Base-by-base conservation (phyloP, 306 rosid species). In the Ochetophila trinervis region DNA sequence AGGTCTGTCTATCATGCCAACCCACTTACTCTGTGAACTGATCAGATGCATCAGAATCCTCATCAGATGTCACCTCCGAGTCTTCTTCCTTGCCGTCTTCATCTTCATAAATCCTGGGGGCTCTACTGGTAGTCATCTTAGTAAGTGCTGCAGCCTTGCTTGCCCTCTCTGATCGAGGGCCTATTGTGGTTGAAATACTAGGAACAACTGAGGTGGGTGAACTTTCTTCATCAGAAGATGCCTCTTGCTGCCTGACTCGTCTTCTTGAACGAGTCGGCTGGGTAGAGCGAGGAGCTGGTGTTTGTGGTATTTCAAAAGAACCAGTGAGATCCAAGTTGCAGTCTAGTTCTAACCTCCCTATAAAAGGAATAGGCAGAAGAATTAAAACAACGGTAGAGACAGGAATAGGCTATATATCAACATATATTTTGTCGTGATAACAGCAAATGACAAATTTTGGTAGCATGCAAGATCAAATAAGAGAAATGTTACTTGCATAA, bases 111-210 rank as follows among this genome's bases (percentile, higher is more conserved):
- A 76, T 67, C 71, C 52, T 73, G 53, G 22, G 66, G 57, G 75
- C 57, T 65, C 70, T 77, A n/a, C 15, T 17, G 19, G 83, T 77
- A 51, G 80, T 78, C 73, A 90, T 89, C 84, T 85, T 93, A 37
- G 67, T 70, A 66, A 93, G 48, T 30, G 99, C 96, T 47, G 84
- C 91, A 34, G 97, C 84, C 80, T 90, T 93, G 74, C 99, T 93
- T 69, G 89, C 96, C 69, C 99, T 87, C 79, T 86, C 88, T 16
- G 97, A 86, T 53, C 94, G 91, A 51, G 78, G 52, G 61, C 59
- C 54, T 30, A 69, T 45, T 1, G 89, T 63, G 59, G 66, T 78
- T 35, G 74, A 53, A 63, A 65, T 37, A n/a, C 45, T 59, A 65
- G 96, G 86, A 50, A 79, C 86, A 32, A 59, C 79, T 21, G 96